Evolutionary conservation across 352 stramenopile species (phyloP).

Genomic region (Chrysophaeum taylorii): DNA sequence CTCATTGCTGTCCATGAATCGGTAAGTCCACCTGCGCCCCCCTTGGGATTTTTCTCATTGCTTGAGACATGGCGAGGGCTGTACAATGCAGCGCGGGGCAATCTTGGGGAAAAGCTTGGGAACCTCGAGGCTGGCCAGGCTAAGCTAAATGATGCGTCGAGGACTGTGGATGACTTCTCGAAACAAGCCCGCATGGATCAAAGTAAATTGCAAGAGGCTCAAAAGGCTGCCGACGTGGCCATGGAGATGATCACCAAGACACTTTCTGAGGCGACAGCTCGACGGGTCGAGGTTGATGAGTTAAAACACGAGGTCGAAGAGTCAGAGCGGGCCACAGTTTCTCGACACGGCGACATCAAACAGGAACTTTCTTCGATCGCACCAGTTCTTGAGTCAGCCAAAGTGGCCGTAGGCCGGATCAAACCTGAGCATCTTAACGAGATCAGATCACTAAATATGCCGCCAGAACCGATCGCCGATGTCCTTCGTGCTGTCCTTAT

Average conservation of each 20-base stretch:
- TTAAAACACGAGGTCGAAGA: slow-evolving; percentile 74
- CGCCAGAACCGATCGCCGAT: slow-evolving; percentile 81
- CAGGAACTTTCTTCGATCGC: slow-evolving; percentile 75
- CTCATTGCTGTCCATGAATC: too few species aligned
- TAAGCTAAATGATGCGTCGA: slow-evolving; percentile 77
- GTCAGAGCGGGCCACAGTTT: slow-evolving; percentile 72
- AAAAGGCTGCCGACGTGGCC: slow-evolving; percentile 72
- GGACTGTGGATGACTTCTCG: slow-evolving; percentile 76
- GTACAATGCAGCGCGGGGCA: slow-evolving; percentile 61
- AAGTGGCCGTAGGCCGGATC: slow-evolving; percentile 79
- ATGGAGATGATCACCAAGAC: slow-evolving; percentile 90
- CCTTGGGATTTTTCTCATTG: neutral
- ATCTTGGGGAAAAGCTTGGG: slow-evolving; percentile 67
- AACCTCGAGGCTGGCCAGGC: slow-evolving; percentile 72
- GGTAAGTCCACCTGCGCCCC: too few species aligned
- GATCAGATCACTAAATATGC: slow-evolving; percentile 85
- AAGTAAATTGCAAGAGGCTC: slow-evolving; percentile 66
- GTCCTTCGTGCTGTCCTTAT: slow-evolving; percentile 85
- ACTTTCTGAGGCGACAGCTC: slow-evolving; percentile 67
- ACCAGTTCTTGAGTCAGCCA: slow-evolving; percentile 74
- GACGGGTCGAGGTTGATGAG: slow-evolving; percentile 74
- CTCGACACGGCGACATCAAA: slow-evolving; percentile 79
- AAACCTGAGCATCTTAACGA: slow-evolving; percentile 89
- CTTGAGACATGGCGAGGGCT: slow-evolving; percentile 52
- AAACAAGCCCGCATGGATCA: slow-evolving; percentile 72